A percentile compares a stretch with the other conserved stretches of the same genome.
Evolutionary conservation across 768 basidiomycete genomes (phyloP).

Genomic region (Kwoniella heveanensis): DNA sequence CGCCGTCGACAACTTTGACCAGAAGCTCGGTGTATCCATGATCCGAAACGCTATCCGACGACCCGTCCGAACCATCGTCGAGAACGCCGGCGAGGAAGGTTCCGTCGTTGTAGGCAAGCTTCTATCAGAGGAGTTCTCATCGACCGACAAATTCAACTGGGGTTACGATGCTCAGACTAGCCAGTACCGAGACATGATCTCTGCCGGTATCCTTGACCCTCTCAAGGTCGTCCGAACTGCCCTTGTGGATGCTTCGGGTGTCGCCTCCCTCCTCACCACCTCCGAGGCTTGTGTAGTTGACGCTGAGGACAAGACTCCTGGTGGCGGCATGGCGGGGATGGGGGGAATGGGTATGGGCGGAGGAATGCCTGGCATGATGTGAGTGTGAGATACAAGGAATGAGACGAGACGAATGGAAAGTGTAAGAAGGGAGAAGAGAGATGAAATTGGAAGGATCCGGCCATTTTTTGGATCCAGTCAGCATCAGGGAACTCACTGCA

Average conservation of each 20-base stretch:
- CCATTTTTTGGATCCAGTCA: no score
- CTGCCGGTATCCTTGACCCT: constrained; percentile 90
- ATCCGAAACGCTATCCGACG: constrained; percentile 80
- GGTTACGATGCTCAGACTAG: constrained; percentile 89
- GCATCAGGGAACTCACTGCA: no score
- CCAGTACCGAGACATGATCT: constrained; percentile 93
- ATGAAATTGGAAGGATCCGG: no score
- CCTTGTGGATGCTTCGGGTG: constrained; percentile 85
- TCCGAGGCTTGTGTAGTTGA: constrained; percentile 92
- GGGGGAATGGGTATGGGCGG: constrained; percentile 61
- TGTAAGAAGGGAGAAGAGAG: no score
- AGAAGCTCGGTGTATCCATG: constrained; percentile 91
- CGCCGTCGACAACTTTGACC: constrained; percentile 88
- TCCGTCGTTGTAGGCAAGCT: constrained; percentile 90
- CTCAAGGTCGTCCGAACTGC: constrained; percentile 94
- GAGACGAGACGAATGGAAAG: no score
- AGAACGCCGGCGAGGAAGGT: constrained; percentile 92
- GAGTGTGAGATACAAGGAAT: no score
- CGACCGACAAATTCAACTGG: constrained; percentile 72
- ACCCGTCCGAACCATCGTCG: constrained; percentile 83
- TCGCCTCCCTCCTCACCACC: constrained; percentile 90
- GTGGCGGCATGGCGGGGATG: constrained; percentile 61
- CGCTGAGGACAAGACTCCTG: constrained; percentile 71
- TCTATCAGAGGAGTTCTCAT: constrained; percentile 57
- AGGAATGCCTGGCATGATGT: no score